Evolutionary conservation across 129 eudicot species (phyloP).

Genomic region (Lactuca sativa): DNA sequence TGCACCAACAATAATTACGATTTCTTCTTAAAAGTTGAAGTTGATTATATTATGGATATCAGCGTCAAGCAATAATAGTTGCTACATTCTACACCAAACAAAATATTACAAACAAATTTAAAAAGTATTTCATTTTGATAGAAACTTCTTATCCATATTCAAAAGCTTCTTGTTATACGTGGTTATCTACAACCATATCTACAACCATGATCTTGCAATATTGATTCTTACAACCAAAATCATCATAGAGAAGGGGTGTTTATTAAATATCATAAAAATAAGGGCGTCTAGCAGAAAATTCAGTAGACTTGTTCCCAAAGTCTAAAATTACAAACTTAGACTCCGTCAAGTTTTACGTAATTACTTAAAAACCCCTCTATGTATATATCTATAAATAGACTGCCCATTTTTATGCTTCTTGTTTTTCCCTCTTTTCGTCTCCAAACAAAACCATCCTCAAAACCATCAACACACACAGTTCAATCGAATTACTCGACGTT

Average conservation of each 20-base stretch:
- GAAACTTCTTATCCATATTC: no score
- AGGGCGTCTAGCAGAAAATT: not conserved
- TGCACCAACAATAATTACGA: no score
- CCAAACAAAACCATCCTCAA: slow-evolving; percentile 29
- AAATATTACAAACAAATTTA: no score
- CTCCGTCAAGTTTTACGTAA: slow-evolving; percentile 4
- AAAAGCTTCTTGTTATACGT: no score
- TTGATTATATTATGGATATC: no score
- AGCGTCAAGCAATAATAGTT: no score
- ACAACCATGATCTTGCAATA: no score
- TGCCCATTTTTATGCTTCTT: slow-evolving; percentile 11
- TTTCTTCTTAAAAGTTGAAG: no score
- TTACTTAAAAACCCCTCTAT: not conserved
- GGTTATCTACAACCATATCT: no score
- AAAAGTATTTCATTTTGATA: no score
- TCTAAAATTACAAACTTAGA: slow-evolving; percentile 2
- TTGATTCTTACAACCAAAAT: no score
- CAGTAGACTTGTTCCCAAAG: not conserved
- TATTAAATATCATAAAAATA: slow-evolving; percentile 14
- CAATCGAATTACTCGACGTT: slow-evolving; percentile 1
- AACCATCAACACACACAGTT: slow-evolving; percentile 21
- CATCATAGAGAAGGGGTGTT: slow-evolving; percentile 2
- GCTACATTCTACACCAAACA: no score
- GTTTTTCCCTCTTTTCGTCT: slow-evolving; percentile 29
- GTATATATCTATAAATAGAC: slow-evolving; percentile 1